phyloP scores from a whole-genome alignment of 495 filamentous ascomycete species.

The Daldinia vernicosa region DNA sequence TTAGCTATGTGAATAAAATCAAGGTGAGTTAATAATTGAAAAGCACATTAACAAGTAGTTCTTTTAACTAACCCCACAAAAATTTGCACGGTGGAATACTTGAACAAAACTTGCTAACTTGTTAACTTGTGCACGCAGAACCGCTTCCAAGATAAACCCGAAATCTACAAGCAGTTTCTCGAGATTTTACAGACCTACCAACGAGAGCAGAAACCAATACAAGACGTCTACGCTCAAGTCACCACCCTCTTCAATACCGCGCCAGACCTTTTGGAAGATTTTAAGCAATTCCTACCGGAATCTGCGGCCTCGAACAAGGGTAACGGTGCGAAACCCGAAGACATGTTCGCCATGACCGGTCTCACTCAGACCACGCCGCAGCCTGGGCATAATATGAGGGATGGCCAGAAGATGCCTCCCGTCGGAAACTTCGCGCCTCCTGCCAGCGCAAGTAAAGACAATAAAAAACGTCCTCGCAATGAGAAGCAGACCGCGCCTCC shows the following conservation, averaged over 20 bases:
- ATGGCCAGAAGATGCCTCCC: conserved; percentile 80
- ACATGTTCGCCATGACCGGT: conserved; percentile 64
- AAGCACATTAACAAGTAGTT: conserved; percentile 1
- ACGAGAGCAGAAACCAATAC: conserved; percentile 96
- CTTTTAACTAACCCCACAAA: conserved; percentile 24
- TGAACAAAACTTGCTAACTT: conserved; percentile 22
- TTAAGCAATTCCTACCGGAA: conserved; percentile 98
- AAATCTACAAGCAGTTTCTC: conserved; percentile 99
- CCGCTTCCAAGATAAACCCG: conserved; percentile 91
- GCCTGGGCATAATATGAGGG: conserved; percentile 53
- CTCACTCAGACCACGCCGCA: conserved; percentile 58
- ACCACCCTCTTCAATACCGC: conserved; percentile 92
- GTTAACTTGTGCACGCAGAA: conserved; percentile 66
- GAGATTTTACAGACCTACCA: conserved; percentile 99
- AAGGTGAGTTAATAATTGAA: conserved; percentile 70
- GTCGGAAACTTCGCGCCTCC: conserved; percentile 93
- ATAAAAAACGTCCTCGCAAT: conserved; percentile 71
- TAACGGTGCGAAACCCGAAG: conserved; percentile 74
- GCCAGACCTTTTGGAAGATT: conserved; percentile 97
- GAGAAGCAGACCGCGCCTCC: conserved; percentile 52
- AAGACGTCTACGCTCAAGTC: conserved; percentile 98
- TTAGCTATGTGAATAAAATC: conserved; percentile 99
- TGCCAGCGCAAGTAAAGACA: conserved; percentile 77
- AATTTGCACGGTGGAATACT: conserved; percentile 17
- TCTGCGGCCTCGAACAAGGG: conserved; percentile 88